A percentile compares a stretch with the other conserved stretches of the same genome.
phyloP scores from a whole-genome alignment of 805 yeast species.

The Candida awuae region DNA sequence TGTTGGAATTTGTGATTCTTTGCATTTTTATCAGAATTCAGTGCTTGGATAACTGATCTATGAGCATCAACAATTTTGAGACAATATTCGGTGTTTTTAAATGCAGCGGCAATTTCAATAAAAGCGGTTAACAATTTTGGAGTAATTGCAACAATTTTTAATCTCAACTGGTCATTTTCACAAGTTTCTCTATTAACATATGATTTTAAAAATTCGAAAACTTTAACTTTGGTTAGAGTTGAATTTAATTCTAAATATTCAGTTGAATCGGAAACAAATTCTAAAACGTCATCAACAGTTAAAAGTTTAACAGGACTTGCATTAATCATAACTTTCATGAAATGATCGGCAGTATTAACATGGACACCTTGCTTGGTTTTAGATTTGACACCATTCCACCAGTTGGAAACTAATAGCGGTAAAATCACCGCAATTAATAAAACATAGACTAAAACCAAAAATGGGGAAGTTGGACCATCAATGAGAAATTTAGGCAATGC shows the following conservation, averaged over 20 bases:
- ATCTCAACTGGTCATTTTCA: constrained; percentile 35
- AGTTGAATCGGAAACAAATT: constrained; percentile 53
- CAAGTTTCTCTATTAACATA: constrained; percentile 49
- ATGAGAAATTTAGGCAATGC: constrained; percentile 90
- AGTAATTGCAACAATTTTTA: constrained; percentile 52
- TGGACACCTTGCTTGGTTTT: constrained; percentile 79
- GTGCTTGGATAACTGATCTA: constrained; percentile 70
- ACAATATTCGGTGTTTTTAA: constrained; percentile 65
- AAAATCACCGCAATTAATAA: constrained; percentile 66
- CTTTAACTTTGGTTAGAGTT: constrained; percentile 36
- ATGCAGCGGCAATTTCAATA: constrained; percentile 72
- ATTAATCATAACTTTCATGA: constrained; percentile 66
- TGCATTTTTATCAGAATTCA: constrained; percentile 34
- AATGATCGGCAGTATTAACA: constrained; percentile 71
- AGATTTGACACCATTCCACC: constrained; percentile 84
- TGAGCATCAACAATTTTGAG: constrained; percentile 54
- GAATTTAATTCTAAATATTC: constrained; percentile 48
- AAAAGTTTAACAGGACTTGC: constrained; percentile 61
- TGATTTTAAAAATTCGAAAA: constrained; percentile 43
- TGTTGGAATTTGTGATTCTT: constrained; percentile 45
- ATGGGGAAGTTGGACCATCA: constrained; percentile 66
- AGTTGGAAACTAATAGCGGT: constrained; percentile 72
- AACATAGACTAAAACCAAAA: constrained; percentile 57
- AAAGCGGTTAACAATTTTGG: constrained; percentile 64
- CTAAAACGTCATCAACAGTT: constrained; percentile 48